phyloP scores from a whole-genome alignment of 75 land plant species.

The Pinus taeda region DNA sequence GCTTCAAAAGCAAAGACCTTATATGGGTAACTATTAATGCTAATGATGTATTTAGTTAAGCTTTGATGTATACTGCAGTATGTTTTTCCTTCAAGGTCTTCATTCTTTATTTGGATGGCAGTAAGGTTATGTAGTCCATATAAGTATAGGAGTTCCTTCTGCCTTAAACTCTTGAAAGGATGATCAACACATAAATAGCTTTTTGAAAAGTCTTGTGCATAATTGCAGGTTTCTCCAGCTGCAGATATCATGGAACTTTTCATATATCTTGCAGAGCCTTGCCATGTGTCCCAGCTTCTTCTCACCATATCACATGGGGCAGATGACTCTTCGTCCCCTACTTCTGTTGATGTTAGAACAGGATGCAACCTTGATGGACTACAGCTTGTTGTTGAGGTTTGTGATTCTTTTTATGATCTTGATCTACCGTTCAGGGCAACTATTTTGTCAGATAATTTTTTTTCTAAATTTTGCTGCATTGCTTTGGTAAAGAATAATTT shows the following conservation, averaged over 20 bases:
- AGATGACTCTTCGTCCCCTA: slow-evolving; percentile 82
- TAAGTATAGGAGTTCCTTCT: neutral
- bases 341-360: slow-evolving; percentile 80
- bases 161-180: neutral
- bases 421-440: no score
- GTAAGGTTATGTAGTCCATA: neutral
- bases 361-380: slow-evolving; percentile 78
- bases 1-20: slow-evolving; percentile 73
- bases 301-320: slow-evolving; percentile 88
- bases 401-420: neutral
- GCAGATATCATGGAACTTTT: slow-evolving; percentile 85
- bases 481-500: neutral
- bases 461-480: neutral
- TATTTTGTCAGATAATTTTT: neutral
- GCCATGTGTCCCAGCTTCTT: slow-evolving; percentile 92
- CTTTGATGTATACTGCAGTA: neutral
- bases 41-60: neutral
- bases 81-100: neutral
- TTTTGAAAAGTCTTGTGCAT: slow-evolving; percentile 4
- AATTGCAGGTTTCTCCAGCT: slow-evolving; percentile 72
- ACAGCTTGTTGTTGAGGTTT: slow-evolving; percentile 86
- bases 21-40: slow-evolving; percentile 63
- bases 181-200: neutral
- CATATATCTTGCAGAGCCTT: slow-evolving; percentile 83
- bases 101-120: neutral